phyloP scores from a whole-genome alignment of 78 protist genomes.

The Planoprotostelium fungivorum region DNA sequence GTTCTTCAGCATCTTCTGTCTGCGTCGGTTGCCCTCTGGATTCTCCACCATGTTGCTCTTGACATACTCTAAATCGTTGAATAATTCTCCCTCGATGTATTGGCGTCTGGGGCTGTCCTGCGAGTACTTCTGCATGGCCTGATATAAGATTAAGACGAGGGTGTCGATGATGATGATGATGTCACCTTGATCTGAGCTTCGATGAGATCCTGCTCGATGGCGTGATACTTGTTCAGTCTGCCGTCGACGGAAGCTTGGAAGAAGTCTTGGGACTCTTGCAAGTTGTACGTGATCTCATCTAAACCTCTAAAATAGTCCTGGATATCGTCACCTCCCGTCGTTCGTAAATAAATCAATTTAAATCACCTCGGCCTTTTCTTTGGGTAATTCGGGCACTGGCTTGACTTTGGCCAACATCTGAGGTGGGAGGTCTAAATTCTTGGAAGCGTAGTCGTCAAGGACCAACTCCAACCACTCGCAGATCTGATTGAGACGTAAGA shows the following conservation, averaged over 20 bases:
- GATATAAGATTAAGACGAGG: neutral
- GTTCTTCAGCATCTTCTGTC: conserved; percentile 49
- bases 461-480: conserved; percentile 55
- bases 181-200: conserved; percentile 28
- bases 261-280: conserved; percentile 69
- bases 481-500: neutral
- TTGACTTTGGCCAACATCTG: conserved; percentile 8
- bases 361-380: conserved; percentile 10
- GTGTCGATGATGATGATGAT: neutral
- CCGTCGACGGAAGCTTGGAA: conserved; percentile 65
- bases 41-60: conserved; percentile 46
- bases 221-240: conserved; percentile 56
- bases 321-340: conserved; percentile 2
- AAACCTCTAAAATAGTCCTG: conserved; percentile 28
- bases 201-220: conserved; percentile 41
- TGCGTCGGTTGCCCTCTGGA: conserved; percentile 33
- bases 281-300: conserved; percentile 67
- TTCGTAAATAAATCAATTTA: neutral
- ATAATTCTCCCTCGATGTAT: conserved; percentile 24
- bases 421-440: conserved; percentile 31
- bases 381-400: conserved; percentile 23
- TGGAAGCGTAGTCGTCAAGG: conserved; percentile 53
- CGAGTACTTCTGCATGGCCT: conserved; percentile 11
- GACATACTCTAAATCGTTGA: conserved; percentile 55
- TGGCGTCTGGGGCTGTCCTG: conserved; percentile 25